Conservation (phyloP, 2,329 filamentous ascomycete genomes). For the Pseudocercospora pini-densiflorae region DNA sequence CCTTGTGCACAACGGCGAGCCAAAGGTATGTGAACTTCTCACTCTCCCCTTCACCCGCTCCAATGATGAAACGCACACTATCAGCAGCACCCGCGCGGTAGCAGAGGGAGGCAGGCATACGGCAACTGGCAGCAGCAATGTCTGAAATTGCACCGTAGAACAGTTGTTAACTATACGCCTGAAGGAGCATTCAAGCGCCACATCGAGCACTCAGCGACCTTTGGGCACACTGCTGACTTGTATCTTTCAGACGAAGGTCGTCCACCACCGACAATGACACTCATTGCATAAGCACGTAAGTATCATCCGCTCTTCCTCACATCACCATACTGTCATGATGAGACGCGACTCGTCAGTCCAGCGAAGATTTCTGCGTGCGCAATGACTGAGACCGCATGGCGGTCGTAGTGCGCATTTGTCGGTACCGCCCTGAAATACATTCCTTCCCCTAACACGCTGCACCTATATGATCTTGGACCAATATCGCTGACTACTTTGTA, state of each 20-base stretch:
- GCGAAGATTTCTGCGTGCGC: background rate
- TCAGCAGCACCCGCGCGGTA: background rate
- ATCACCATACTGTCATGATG: background rate
- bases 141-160: background rate
- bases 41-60: background rate
- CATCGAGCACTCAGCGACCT: background rate
- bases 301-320: background rate
- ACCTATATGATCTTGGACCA: background rate
- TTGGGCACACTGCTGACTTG: background rate
- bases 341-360: background rate
- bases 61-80: background rate
- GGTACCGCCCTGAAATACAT: background rate
- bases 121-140: background rate
- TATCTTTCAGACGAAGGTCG: background rate
- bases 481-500: background rate
- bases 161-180: background rate
- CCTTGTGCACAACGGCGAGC: background rate
- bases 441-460: background rate
- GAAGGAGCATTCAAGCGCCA: background rate
- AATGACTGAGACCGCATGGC: background rate
- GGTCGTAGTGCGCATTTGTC: background rate
- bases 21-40: background rate
- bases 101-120: no score
- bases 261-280: background rate
- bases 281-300: background rate